Evolutionary conservation across 176 grass and related monocot genomes (phyloP), one percentile per base, ranked within the genome.

Genomic region (Luzula sylvatica): DNA sequence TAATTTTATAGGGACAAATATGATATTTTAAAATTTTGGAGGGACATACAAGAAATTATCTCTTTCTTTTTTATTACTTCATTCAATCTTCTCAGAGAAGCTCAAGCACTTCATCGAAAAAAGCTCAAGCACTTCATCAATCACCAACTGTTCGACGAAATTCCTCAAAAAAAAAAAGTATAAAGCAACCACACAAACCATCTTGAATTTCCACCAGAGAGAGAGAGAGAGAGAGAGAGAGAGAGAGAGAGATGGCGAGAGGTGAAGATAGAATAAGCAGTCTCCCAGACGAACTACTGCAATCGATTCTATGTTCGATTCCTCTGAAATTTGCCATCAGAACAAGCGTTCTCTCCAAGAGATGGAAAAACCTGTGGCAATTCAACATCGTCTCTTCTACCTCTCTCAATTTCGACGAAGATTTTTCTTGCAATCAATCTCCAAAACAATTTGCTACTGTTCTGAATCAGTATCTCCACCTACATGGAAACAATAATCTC

Each of bases 231-330:
- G n/a, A n/a, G n/a, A n/a, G n/a, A n/a, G 53, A 59, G 1, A 47
- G 16, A 19, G 20, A 22, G 23, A 19, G 43, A 50, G 16, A 2
- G 27, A 71, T 71, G 54, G 67, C n/a, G 21, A 43, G 52, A 50
- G 19, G 32, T 5, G 49, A 46, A 42, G 78, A 82, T 43, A 49
- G 55, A 49, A 73, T 83, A 41, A 83, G 74, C 55, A 32, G 43
- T 54, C 79, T 83, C 27, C 78, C 84, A 21, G 55, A 88, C 52
- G 65, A 78, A 39, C n/a, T 88, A 29, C 74, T 83, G 9, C 66
- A 75, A 58, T 68, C 58, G 11, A 78, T 87, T 52, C 65, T 82
- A 18, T 52, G 20, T 46, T 8, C 4, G 38, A 1, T 78, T 14
- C 74, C 78, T 2, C 70, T 82, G 11, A 87, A 68, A 13, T 28